Conservation (phyloP, 2,329 filamentous ascomycete genomes). For the Penicillium sclerotigenum region DNA sequence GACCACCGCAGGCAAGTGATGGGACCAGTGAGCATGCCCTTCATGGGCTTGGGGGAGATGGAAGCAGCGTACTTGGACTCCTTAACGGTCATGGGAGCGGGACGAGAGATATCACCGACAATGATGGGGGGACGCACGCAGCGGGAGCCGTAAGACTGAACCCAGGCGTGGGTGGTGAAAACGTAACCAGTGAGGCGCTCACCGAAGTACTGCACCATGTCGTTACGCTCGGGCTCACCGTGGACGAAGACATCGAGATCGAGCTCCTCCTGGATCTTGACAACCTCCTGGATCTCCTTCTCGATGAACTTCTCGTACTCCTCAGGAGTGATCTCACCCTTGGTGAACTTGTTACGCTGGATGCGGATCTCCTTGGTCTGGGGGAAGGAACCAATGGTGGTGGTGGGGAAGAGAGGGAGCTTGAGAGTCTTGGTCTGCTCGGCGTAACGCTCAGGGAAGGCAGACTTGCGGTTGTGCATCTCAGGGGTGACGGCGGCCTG, state of each 20-base stretch:
- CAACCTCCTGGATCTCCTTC: slow-evolving; percentile 92
- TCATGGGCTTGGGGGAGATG: slow-evolving; percentile 98
- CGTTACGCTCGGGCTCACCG: slow-evolving; percentile 98
- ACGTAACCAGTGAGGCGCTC: slow-evolving; percentile 95
- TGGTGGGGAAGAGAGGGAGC: slow-evolving; percentile 96
- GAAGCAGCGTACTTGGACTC: slow-evolving; percentile 98
- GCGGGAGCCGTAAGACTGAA: slow-evolving; percentile 96
- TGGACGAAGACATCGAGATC: slow-evolving; percentile 96
- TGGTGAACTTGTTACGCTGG: slow-evolving; percentile 97
- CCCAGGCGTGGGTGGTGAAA: slow-evolving; percentile 94
- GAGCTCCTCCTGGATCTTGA: slow-evolving; percentile 98
- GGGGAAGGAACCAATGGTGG: slow-evolving; percentile 98
- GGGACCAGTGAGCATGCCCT: slow-evolving; percentile 99
- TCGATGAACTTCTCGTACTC: slow-evolving; percentile 99
- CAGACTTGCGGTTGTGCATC: slow-evolving; percentile 89
- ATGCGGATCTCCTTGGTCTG: slow-evolving; percentile 99
- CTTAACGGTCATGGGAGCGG: slow-evolving; percentile 98
- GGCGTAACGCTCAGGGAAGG: slow-evolving; percentile 78
- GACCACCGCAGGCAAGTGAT: slow-evolving; percentile 99
- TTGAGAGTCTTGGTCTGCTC: slow-evolving; percentile 90
- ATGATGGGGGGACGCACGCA: slow-evolving; percentile 98
- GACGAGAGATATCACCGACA: slow-evolving; percentile 96
- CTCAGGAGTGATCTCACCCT: slow-evolving; percentile 87
- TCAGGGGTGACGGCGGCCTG: slow-evolving; percentile 80
- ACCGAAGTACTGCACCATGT: slow-evolving; percentile 99